phyloP scores from a whole-genome alignment of 1,284 basidiomycete species.

The Pseudozyma sp. region DNA sequence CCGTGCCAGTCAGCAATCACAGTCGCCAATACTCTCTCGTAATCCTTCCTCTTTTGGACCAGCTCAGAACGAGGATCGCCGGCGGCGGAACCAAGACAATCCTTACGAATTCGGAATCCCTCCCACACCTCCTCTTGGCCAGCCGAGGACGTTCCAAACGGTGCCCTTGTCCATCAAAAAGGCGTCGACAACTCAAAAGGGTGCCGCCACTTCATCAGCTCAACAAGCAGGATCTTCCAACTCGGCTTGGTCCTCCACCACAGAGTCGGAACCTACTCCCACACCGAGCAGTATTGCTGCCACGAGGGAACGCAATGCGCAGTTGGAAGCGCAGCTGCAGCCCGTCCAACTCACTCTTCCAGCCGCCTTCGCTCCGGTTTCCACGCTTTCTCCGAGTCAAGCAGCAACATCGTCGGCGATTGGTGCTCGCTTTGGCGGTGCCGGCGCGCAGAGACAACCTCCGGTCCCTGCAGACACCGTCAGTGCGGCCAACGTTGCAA shows the following conservation, averaged over 20 bases:
- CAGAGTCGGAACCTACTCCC: conserved; percentile 49
- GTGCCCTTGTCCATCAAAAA: conserved; percentile 36
- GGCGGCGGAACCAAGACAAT: neutral
- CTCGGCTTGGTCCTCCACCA: conserved; percentile 42
- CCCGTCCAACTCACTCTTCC: conserved; percentile 44
- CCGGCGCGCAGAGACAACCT: neutral
- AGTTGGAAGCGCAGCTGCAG: conserved; percentile 25
- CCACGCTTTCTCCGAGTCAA: conserved; percentile 12
- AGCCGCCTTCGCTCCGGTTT: conserved; percentile 18
- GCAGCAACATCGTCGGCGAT: neutral
- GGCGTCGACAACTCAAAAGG: conserved; percentile 2
- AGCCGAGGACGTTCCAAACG: conserved; percentile 19
- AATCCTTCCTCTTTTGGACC: conserved; percentile 5
- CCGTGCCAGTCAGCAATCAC: conserved; percentile 24
- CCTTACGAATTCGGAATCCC: conserved; percentile 19
- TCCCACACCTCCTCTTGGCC: conserved; percentile 35
- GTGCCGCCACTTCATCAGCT: conserved; percentile 4
- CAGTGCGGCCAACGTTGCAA: conserved; percentile 23
- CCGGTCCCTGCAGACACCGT: neutral
- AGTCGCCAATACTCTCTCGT: conserved; percentile 17
- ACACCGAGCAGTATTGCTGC: conserved; percentile 56
- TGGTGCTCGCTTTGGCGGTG: neutral
- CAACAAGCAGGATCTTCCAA: conserved; percentile 6
- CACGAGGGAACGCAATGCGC: conserved; percentile 22
- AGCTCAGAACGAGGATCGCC: conserved; percentile 6